A percentile compares a stretch with the other conserved stretches of the same genome.
These are phyloP conservation scores for Cadophora sp. DNA, from an alignment of 2,329 filamentous ascomycete species.

Conservation along the genomic window DNA sequence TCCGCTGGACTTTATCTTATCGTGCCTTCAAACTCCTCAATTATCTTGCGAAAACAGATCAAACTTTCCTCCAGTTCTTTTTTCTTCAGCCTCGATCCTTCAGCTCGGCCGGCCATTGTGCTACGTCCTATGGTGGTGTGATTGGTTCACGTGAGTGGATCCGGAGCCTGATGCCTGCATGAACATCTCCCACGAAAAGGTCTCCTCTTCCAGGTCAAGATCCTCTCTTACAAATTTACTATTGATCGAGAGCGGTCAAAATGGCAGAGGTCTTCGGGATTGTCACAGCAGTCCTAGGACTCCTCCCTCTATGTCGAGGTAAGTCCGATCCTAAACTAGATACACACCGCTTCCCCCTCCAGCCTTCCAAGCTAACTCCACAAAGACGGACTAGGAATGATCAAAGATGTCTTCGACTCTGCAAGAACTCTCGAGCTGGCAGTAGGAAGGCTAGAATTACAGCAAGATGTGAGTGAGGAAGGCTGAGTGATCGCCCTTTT, in stretches of 20 bases:
- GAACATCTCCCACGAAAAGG: constrained; percentile 12
- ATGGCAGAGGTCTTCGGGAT: constrained; percentile 39
- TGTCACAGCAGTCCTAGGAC: constrained; percentile 36
- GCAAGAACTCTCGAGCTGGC: constrained; percentile 31
- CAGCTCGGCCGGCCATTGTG: constrained; percentile 6
- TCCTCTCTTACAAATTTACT: not conserved
- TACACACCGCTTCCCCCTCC: not conserved
- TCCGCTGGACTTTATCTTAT: not conserved
- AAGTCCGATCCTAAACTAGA: constrained; percentile 22
- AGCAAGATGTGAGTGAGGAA: constrained; percentile 38
- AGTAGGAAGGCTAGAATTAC: constrained; percentile 39
- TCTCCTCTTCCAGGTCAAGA: not conserved
- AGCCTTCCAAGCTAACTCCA: not conserved
- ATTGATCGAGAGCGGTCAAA: constrained; percentile 2
- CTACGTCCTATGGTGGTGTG: constrained; percentile 6
- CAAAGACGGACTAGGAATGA: constrained; percentile 39
- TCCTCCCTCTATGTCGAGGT: constrained; percentile 40
- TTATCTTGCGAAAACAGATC: not conserved
- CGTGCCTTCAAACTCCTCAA: not conserved
- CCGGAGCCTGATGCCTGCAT: constrained; percentile 23
- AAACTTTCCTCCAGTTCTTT: not conserved
- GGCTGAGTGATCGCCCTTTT: not conserved
- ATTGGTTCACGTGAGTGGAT: constrained; percentile 28
- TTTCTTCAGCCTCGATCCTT: not conserved
- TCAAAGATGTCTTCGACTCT: constrained; percentile 38